phyloP scores from a whole-genome alignment of 306 rosid genomes.

The Coriaria nepalensis region DNA sequence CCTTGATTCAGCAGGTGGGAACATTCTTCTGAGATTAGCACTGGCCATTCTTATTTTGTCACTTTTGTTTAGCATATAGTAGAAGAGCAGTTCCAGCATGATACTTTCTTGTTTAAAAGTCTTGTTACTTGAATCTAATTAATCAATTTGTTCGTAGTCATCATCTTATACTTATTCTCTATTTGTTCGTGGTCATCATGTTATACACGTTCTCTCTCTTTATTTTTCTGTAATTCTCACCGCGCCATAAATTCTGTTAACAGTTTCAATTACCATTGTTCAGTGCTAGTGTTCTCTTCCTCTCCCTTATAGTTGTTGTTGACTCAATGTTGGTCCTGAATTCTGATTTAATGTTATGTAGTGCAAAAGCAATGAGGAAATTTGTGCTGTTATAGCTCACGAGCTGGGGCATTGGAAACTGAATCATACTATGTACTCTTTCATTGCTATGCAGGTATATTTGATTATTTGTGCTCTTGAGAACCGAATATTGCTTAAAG shows the following conservation, averaged over 20 bases:
- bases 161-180: too few species aligned
- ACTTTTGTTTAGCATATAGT: too few species aligned
- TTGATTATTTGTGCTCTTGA: slow-evolving; percentile 13
- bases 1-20: slow-evolving; percentile 86
- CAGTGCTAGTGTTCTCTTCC: background rate
- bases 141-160: slow-evolving; percentile 2
- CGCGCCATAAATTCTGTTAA: too few species aligned
- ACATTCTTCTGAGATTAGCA: slow-evolving; percentile 3
- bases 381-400: slow-evolving; percentile 95
- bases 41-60: background rate
- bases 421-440: slow-evolving; percentile 81
- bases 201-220: too few species aligned
- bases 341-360: slow-evolving; percentile 16
- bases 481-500: background rate
- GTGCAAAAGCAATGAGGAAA: slow-evolving; percentile 92
- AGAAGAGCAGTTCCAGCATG: too few species aligned
- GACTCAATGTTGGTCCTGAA: background rate
- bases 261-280: background rate
- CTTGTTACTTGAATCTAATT: too few species aligned
- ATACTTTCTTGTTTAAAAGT: too few species aligned
- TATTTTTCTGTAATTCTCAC: too few species aligned
- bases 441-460: slow-evolving; percentile 83
- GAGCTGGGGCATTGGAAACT: slow-evolving; percentile 99
- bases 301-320: background rate
- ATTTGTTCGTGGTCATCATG: slow-evolving; percentile 1